Evolutionary conservation across 805 yeast genomes (phyloP).

Genomic region (Candida berthetii): DNA sequence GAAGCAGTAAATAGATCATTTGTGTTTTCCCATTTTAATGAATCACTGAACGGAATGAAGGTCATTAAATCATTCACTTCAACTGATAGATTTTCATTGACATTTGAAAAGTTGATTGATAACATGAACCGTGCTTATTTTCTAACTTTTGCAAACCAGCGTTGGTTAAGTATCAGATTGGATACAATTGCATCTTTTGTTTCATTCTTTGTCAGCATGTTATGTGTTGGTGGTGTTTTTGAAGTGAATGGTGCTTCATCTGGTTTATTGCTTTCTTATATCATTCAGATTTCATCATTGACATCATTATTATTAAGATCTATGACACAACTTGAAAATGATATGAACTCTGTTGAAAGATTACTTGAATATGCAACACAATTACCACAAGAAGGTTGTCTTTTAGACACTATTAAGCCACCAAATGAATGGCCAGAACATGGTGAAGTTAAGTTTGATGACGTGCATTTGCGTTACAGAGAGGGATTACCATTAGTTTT

Average conservation of each 20-base stretch:
- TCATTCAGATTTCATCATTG: conserved; percentile 64
- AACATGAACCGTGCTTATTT: no score
- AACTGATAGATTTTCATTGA: conserved; percentile 48
- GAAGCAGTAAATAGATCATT: conserved; percentile 69
- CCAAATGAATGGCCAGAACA: conserved; percentile 63
- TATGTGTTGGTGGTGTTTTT: conserved; percentile 39
- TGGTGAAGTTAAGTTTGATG: conserved; percentile 61
- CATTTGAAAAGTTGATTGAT: no score
- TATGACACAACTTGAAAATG: conserved; percentile 98
- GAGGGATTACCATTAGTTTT: conserved; percentile 75
- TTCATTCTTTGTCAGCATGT: conserved; percentile 42
- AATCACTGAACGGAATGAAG: conserved; percentile 68
- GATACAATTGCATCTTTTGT: conserved; percentile 55
- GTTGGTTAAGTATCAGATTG: conserved; percentile 62
- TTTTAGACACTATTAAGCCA: conserved; percentile 63
- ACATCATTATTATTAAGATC: conserved; percentile 97
- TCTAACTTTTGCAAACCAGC: no score
- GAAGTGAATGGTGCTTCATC: conserved; percentile 49
- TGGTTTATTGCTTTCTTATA: conserved; percentile 61
- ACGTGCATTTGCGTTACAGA: conserved; percentile 83
- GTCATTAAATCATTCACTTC: conserved; percentile 80
- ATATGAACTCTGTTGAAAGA: conserved; percentile 95
- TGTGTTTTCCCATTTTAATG: conserved; percentile 77
- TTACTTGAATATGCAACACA: conserved; percentile 81
- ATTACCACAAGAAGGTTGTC: conserved; percentile 77